Percentiles rank a stretch among this genome's conserved stretches.
These are phyloP conservation scores for Malus hybrid DNA, from an alignment of 331 rosid genomes.

Conservation along the genomic window DNA sequence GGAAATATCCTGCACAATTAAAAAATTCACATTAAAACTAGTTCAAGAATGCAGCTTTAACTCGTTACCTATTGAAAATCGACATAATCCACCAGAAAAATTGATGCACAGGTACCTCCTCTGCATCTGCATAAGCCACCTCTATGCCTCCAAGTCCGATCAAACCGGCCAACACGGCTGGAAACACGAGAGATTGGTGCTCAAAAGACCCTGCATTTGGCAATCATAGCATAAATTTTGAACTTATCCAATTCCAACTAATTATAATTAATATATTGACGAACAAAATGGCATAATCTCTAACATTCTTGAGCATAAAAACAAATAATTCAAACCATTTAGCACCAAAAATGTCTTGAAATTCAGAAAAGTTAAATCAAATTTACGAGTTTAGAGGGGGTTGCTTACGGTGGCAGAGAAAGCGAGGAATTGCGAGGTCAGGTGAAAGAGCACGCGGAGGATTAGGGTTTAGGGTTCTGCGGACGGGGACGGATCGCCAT, in stretches of 20 bases:
- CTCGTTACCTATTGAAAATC: not conserved
- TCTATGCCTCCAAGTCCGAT: conserved; percentile 48
- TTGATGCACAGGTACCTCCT: conserved; percentile 18
- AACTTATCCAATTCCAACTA: not conserved
- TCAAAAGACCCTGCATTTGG: conserved; percentile 23
- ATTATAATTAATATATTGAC: not conserved
- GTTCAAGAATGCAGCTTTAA: not conserved
- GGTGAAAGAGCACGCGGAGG: conserved; percentile 14
- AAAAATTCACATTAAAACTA: not conserved
- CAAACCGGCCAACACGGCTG: conserved; percentile 42
- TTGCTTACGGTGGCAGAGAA: conserved; percentile 30
- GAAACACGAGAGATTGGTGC: conserved; percentile 16
- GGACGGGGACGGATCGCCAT: conserved; percentile 12
- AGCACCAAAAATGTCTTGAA: not conserved
- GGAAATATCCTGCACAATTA: conserved; percentile 20
- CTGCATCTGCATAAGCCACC: conserved; percentile 48
- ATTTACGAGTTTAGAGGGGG: not conserved
- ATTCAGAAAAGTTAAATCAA: not conserved
- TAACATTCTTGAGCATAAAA: no score
- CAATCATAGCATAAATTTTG: not conserved
- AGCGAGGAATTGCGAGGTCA: conserved; percentile 5
- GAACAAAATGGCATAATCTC: not conserved
- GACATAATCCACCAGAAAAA: not conserved
- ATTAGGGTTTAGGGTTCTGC: conserved; percentile 44
- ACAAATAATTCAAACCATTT: no score